Base-by-base conservation (phyloP, 768 basidiomycete genomes). In the Auriculariales sp. region DNA sequence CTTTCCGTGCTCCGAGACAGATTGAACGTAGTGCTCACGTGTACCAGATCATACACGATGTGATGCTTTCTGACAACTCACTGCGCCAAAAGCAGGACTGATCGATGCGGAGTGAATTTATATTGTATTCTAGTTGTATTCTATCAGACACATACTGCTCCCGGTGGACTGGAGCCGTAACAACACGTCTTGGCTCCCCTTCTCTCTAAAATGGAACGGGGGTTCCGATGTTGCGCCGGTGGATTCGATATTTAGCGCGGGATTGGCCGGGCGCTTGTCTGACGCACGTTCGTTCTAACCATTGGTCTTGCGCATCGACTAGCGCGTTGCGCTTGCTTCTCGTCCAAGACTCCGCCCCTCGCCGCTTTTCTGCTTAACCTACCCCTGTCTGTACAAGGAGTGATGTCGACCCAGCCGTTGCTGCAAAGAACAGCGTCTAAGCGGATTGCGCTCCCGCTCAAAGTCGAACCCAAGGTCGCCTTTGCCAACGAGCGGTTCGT, bases 341-440 rank as follows among this genome's bases (percentile, higher is more conserved):
- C 17, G 15, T 1, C 17, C 22, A 10, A 39, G 10, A 5, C 19
- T 19, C 24, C 39, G 39, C 39, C 0, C n/a, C n/a, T n/a, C n/a
- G n/a, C n/a, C n/a, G n/a, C n/a, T n/a, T n/a, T n/a, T n/a, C n/a
- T n/a, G n/a, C n/a, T n/a, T n/a, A n/a, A n/a, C n/a, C n/a, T n/a
- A n/a, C n/a, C n/a, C n/a, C n/a, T n/a, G n/a, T n/a, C n/a, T n/a
- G n/a, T n/a, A n/a, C n/a, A n/a, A n/a, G n/a, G n/a, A n/a, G 10
- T 10, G 24, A 99, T 97, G 95, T 98, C 95, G 15, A 95, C 91
- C 39, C 95, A 98, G 64, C 95, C 95, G 25, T 78, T 98, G 47
- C 83, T 99, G 22, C 94, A 97, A 65, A 81, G 95, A 53, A 94
- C 92, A 7, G 86, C 90, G 1, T 73, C 78, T 52, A 97, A 97